A percentile compares a stretch with the other conserved stretches of the same genome.
Evolutionary conservation across 495 filamentous ascomycete genomes (phyloP).

Genomic region (Podospora anserina): DNA sequence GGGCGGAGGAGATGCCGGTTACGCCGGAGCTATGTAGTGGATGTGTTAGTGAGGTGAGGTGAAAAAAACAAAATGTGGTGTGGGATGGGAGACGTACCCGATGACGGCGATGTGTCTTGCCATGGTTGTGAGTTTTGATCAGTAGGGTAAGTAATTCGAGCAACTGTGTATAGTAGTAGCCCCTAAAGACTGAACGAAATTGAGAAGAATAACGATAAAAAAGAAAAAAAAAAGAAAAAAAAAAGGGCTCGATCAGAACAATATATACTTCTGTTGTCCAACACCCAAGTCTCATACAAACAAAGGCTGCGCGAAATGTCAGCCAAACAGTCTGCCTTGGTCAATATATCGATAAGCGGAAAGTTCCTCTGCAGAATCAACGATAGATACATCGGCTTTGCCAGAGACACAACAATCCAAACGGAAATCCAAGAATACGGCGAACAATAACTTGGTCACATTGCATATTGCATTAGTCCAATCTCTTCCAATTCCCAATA

Average conservation of each 20-base stretch:
- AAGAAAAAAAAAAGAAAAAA: too few relatives aligned
- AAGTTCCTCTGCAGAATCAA: neutral
- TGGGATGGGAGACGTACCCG: slow-evolving; percentile 5
- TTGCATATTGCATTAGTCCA: slow-evolving; percentile 8
- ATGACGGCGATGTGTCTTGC: slow-evolving; percentile 17
- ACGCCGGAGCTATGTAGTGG: slow-evolving; percentile 47
- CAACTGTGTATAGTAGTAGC: too few relatives aligned
- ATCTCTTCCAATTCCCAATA: neutral
- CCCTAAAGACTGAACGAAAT: too few relatives aligned
- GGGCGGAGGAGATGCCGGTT: slow-evolving; percentile 54
- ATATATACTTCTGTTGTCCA: neutral
- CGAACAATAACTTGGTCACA: neutral
- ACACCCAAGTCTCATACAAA: neutral
- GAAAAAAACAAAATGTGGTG: neutral
- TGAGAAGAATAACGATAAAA: too few relatives aligned
- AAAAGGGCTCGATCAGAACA: too few relatives aligned
- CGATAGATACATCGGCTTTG: neutral
- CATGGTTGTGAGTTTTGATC: slow-evolving; percentile 3
- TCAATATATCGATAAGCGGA: neutral
- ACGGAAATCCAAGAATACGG: neutral
- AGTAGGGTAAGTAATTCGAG: too few relatives aligned
- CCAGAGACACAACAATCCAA: neutral
- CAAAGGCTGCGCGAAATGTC: neutral
- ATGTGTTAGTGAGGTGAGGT: slow-evolving; percentile 10
- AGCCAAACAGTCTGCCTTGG: neutral